Percentiles rank a stretch among this genome's conserved stretches.
phyloP scores from a whole-genome alignment of 768 basidiomycete species.

The Phallus indusiatus region DNA sequence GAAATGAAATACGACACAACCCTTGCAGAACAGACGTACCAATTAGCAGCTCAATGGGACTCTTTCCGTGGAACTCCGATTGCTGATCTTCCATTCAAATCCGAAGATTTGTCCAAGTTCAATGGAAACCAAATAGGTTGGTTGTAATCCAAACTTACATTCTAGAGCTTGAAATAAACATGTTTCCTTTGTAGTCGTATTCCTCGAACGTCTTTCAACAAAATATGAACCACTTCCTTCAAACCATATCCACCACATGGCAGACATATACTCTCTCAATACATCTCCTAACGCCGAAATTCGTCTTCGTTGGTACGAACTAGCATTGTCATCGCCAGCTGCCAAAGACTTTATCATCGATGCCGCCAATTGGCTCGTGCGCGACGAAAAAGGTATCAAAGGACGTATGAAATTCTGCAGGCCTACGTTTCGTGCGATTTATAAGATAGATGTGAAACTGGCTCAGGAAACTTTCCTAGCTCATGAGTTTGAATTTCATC shows the following conservation, averaged over 20 bases:
- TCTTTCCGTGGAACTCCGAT: constrained; percentile 38
- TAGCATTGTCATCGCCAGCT: constrained; percentile 45
- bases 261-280: constrained; percentile 37
- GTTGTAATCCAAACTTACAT: not conserved
- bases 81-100: constrained; percentile 42
- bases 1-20: constrained; percentile 66
- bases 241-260: constrained; percentile 51
- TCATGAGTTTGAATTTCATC: constrained; percentile 54
- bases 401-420: constrained; percentile 85
- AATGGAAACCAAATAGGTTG: constrained; percentile 70
- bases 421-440: constrained; percentile 49
- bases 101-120: constrained; percentile 51
- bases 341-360: constrained; percentile 42
- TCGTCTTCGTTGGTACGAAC: constrained; percentile 65
- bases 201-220: constrained; percentile 72
- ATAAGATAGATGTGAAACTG: constrained; percentile 41
- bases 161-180: not conserved
- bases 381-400: constrained; percentile 48
- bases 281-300: constrained; percentile 67
- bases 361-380: constrained; percentile 59
- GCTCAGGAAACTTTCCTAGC: constrained; percentile 42
- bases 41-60: constrained; percentile 69
- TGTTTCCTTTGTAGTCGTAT: constrained; percentile 47
- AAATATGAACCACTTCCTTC: constrained; percentile 51
- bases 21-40: constrained; percentile 60